These are phyloP conservation scores for Capronia epimyces DNA, from an alignment of 2,329 filamentous ascomycete species.

Conservation along the genomic window DNA sequence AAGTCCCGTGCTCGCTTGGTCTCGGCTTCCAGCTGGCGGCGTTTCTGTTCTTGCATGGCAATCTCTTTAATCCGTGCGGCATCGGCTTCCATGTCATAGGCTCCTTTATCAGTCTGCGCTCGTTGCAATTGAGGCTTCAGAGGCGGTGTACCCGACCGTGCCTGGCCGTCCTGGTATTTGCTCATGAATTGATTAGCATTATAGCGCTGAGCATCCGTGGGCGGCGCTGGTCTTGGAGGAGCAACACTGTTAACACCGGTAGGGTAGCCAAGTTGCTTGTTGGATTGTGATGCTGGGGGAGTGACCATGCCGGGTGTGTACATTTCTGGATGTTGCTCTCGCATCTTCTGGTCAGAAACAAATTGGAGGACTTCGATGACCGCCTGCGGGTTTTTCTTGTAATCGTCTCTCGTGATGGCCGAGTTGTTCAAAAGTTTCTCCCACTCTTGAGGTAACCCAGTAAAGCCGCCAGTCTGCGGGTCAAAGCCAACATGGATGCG, in stretches of 20 bases:
- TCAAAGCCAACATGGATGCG: conserved; percentile 97
- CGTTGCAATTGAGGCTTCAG: conserved; percentile 54
- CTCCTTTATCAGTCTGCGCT: conserved; percentile 42
- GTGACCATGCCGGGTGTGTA: conserved; percentile 50
- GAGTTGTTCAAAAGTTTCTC: conserved; percentile 93
- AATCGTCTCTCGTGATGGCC: conserved; percentile 96
- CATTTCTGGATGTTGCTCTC: conserved; percentile 56
- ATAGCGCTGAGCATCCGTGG: conserved; percentile 42
- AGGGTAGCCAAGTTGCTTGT: conserved; percentile 58
- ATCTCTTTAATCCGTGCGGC: conserved; percentile 51
- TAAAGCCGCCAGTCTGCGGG: conserved; percentile 88
- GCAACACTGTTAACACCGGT: conserved; percentile 55
- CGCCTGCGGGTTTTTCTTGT: conserved; percentile 89
- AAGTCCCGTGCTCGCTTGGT: conserved; percentile 35
- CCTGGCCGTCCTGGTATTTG: conserved; percentile 30
- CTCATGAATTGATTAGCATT: conserved; percentile 40
- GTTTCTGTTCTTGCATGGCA: conserved; percentile 49
- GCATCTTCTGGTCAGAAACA: conserved; percentile 63
- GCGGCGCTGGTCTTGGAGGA: conserved; percentile 62
- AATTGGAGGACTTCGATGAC: conserved; percentile 63
- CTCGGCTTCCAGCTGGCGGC: conserved; percentile 45
- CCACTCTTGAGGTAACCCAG: conserved; percentile 92
- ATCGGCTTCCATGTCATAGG: conserved; percentile 40
- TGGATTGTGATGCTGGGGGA: conserved; percentile 37
- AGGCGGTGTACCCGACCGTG: conserved; percentile 31